A percentile compares a stretch with the other conserved stretches of the same genome.
These are phyloP conservation scores for Ascocoryne sarcoides DNA, from an alignment of 2,329 filamentous ascomycete species.

Conservation along the genomic window DNA sequence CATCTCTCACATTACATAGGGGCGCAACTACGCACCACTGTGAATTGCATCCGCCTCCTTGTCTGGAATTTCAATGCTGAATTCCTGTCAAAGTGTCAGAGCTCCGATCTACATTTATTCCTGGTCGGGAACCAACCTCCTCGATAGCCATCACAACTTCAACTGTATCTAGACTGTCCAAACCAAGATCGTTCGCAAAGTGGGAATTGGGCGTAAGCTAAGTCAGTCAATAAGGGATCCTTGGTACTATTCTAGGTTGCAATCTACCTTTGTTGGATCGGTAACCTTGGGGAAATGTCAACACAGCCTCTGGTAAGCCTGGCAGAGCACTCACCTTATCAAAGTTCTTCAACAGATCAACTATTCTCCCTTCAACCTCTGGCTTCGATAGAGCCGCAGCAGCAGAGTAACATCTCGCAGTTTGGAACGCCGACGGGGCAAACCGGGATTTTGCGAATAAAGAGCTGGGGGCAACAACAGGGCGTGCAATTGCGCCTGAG, in stretches of 20 bases:
- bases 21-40: constrained; percentile 51
- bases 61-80: constrained; percentile 73
- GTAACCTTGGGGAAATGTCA: constrained; percentile 47
- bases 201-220: constrained; percentile 79
- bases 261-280: constrained; percentile 51
- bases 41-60: constrained; percentile 71
- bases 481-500: constrained; percentile 47
- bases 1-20: not conserved
- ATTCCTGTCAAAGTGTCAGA: constrained; percentile 37
- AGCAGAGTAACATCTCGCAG: constrained; percentile 79
- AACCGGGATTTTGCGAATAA: constrained; percentile 54
- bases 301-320: constrained; percentile 9
- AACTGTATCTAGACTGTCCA: constrained; percentile 96
- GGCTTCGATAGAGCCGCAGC: constrained; percentile 67
- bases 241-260: not conserved
- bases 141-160: constrained; percentile 99
- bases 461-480: constrained; percentile 47
- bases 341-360: constrained; percentile 88
- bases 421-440: constrained; percentile 56
- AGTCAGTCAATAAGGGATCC: not conserved
- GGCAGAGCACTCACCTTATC: constrained; percentile 67
- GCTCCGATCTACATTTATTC: not conserved
- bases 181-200: constrained; percentile 93
- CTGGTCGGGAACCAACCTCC: constrained; percentile 51
- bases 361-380: constrained; percentile 86